Evolutionary conservation across 495 filamentous ascomycete species (phyloP), one percentile per base, ranked within the genome.

Genomic region (Neurospora sp.): DNA sequence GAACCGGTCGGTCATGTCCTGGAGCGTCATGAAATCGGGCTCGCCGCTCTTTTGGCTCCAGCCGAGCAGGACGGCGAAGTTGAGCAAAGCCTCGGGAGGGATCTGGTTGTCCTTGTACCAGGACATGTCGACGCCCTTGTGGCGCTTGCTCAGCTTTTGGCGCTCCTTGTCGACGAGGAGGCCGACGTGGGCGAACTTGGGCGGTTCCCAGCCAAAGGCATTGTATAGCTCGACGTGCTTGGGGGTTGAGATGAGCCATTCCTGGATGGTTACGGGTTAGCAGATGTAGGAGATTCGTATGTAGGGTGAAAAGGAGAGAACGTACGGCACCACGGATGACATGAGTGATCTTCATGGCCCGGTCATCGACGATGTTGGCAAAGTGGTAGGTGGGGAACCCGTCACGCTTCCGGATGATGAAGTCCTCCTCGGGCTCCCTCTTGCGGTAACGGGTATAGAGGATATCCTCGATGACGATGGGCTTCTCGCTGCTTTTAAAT

Each of bases 281-380:
- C 17, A n/a, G 3, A 45, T n/a, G 8, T n/a, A 45, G 1, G 42
- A 14, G 40, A n/a, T 8, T 45, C 8, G 17, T n/a, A 45, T 17
- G 42, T n/a, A 45, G 42, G 42, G 17, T 45, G 8, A 45, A 9
- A 8, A 45, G 6, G 16, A 42, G 17, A 20, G 17, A 45, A 45
- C 42, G 8, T 45, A 45, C 42, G 8, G 90, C 88, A 69, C 93
- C 96, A 48, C 96, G 89, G 70, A 98, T 91, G 35, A 99, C 96
- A 82, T 98, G 94, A 4, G 94, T 98, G 77, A 99, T 96, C 70
- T 91, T 80, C 96, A 99, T 99, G 69, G 87, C 82, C 78, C 96
- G 93, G 79, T 99, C 96, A 79, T 99, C 96, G 27, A 99, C 90
- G 35, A 99, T 94, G 81, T 98, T 98, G 4, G 96, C 96, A 70